These are phyloP conservation scores for Zarea fungicola DNA, from an alignment of 2,329 filamentous ascomycete species.

Conservation along the genomic window DNA sequence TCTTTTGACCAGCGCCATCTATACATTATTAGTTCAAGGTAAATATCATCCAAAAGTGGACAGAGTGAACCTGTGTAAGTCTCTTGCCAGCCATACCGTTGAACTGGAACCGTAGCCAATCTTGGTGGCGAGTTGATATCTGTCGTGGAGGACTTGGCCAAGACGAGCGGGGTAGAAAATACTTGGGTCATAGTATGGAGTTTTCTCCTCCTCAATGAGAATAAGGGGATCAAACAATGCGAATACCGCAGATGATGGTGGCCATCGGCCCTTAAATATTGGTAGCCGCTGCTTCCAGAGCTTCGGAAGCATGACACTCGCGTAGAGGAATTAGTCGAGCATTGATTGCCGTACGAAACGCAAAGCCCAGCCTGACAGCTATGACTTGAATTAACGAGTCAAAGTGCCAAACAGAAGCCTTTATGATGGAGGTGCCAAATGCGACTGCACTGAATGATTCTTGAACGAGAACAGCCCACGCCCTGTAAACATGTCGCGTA, in stretches of 20 bases:
- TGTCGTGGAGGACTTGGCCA: constrained; percentile 2
- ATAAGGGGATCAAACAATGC: not conserved
- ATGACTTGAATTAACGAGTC: too few species aligned
- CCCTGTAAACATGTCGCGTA: too few species aligned
- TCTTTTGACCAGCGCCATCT: constrained; percentile 21
- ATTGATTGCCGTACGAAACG: too few species aligned
- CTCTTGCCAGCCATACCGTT: constrained; percentile 13
- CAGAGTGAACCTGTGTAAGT: constrained; percentile 7
- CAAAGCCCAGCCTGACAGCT: too few species aligned
- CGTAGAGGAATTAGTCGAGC: too few species aligned
- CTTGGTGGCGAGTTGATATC: constrained; percentile 14
- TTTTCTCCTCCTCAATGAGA: not conserved
- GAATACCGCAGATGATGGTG: not conserved
- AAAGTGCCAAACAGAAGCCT: too few species aligned
- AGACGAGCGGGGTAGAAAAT: constrained; percentile 3
- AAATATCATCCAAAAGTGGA: not conserved
- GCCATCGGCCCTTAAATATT: too few species aligned
- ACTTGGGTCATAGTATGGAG: not conserved
- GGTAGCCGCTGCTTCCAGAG: too few species aligned
- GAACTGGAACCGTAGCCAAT: constrained; percentile 10
- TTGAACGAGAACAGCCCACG: too few species aligned
- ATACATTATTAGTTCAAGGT: not conserved
- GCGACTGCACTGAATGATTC: too few species aligned
- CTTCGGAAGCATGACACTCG: too few species aligned
- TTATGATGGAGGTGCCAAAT: too few species aligned